These are phyloP conservation scores for Symbiodinium natans DNA, from an alignment of 73 alveolate genomes.

Conservation along the genomic window DNA sequence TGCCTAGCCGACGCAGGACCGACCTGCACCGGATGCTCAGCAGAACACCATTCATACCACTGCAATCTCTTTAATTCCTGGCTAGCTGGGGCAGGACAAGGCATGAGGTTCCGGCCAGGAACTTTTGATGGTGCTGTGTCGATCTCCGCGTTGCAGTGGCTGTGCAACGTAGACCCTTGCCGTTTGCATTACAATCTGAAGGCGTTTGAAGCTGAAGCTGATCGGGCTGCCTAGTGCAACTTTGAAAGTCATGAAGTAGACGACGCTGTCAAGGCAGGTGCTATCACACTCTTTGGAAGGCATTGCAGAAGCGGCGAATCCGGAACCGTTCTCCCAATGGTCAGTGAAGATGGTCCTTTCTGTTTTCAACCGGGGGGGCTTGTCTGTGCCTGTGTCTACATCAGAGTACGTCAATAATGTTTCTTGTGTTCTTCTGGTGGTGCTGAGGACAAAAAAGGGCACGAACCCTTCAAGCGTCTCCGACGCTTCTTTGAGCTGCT, in stretches of 20 bases:
- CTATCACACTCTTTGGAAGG: not conserved
- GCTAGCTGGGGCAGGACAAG: too few species aligned
- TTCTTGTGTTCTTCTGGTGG: too few species aligned
- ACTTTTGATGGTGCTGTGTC: conserved; percentile 98
- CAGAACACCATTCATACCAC: too few species aligned
- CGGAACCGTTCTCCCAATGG: not conserved
- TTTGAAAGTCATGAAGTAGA: not conserved
- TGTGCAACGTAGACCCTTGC: conserved; percentile 98
- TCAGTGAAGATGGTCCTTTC: not conserved
- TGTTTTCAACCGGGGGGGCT: not conserved
- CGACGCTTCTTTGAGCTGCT: conserved; percentile 97
- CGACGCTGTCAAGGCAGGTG: too few species aligned
- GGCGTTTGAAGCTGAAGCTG: not conserved
- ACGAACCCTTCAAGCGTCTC: conserved; percentile 98
- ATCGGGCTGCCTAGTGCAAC: too few species aligned
- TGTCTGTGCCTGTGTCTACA: too few species aligned
- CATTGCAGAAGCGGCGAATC: not conserved
- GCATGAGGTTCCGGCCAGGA: conserved; percentile 98
- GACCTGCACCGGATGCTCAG: not conserved
- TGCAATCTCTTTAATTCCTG: too few species aligned
- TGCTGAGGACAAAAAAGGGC: conserved; percentile 98
- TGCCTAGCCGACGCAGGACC: conserved; percentile 62
- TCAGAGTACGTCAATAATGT: too few species aligned
- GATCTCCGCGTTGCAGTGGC: conserved; percentile 99
- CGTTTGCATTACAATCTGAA: conserved; percentile 77